Base-by-base conservation (phyloP, 2,329 filamentous ascomycete species). In the Aspergillus floridensis region DNA sequence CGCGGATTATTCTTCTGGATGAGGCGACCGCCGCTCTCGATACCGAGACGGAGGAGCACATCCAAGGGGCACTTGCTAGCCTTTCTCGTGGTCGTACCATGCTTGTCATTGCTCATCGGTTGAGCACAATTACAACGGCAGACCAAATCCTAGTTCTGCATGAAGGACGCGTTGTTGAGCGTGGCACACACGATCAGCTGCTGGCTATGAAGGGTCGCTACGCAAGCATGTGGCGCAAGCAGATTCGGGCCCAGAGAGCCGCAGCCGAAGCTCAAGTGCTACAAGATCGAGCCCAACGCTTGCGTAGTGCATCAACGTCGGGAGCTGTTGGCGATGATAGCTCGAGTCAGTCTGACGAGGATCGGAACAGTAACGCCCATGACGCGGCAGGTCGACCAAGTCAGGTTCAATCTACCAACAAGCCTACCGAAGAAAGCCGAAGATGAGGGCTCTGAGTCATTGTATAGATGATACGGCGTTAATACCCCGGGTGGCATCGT, bases 1-100 rank as follows among this genome's bases (percentile, higher is more conserved):
- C 93, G 1, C 88, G 89, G 54, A 93, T 97, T 70, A 96, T 96
- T 71, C 89, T 97, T 77, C 81, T 97, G 44, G 93, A 97, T 72
- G 93, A 97, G 76, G 93, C 93, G 12, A 97, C 92, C 1, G 93
- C 93, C 35, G 92, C 93, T 10, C 81, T 97, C 31, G 93, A 97
- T 72, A 92, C 91, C 0, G 91, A 95, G 65, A 97, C 93, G 0
- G 93, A 97, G 75, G 90, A 96, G 74, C 90, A 96, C 72, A 96
- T 97, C 60, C 93, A 97, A 76, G 86, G 89, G 60, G 92, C 93
- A 38, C 84, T 99, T 32, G 88, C 88, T 59, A 91, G 85, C 14
- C 86, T 98, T 50, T 91, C 91, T 16, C 82, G 89, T 66, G 93
- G 92, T 53, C 89, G 95, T 50, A 99, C 95, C 1, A 88, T 97